Evolutionary conservation across 495 filamentous ascomycete species (phyloP), one percentile per base, ranked within the genome.

Genomic region (Lepidopterella palustris): DNA sequence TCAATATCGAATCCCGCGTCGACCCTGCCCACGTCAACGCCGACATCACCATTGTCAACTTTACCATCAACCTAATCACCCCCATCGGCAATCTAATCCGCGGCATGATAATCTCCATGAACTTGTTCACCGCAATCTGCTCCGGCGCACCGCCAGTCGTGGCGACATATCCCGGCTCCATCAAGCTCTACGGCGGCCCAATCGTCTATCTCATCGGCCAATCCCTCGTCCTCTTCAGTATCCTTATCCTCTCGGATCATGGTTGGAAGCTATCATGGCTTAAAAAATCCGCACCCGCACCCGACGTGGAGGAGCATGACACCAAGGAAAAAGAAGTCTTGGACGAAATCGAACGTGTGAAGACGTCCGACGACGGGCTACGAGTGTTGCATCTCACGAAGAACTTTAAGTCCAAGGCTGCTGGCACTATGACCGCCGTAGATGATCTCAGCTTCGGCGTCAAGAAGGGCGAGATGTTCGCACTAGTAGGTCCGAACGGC

Each of bases 181-280:
- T 93, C 49, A 78, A 77, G 1, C 77, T 87, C 45, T 96, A 88
- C 67, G 90, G 90, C 47, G 85, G 85, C 0, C 87, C 89, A 3
- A 89, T 95, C 52, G 69, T 87, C 3, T 91, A 92, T 62, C 78
- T 93, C 15, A 78, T 89, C 47, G 27, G 84, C 0, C 90, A 95
- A 66, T 80, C 79, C 0, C 65, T 87, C 23, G 29, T 87, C 25
- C 77, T 92, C 3, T 88, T 91, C 62, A 70, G 72, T 3, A 62
- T 88, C 25, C 78, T 93, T 0, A 70, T 95, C 24, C 89, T 85
- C 79, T 76, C 81, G 58, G 90, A 95, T 61, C 81, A 81, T 51
- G 88, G 84, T 21, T 81, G 78, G 29, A 76, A 76, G 15, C 75
- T 77, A 53, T 79, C 73, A 10, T 72, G 75, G 64, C 71, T 82